Conservation (phyloP, 441 rosid species). For the Croton setiger region DNA sequence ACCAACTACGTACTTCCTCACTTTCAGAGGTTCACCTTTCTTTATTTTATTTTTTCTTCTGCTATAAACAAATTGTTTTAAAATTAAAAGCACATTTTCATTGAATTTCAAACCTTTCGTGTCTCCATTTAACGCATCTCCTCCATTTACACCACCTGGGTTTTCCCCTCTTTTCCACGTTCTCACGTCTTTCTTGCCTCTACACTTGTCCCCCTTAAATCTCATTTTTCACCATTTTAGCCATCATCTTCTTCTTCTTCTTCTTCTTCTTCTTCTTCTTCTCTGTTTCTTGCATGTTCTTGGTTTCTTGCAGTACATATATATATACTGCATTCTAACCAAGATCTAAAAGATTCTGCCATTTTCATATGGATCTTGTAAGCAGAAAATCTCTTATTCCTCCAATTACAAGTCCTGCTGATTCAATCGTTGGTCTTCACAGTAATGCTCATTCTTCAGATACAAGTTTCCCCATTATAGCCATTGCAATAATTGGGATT, state of each 20-base stretch:
- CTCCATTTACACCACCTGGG: constrained; percentile 29
- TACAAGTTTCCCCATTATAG: constrained; percentile 71
- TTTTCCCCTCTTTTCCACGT: constrained; percentile 29
- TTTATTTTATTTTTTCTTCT: neutral
- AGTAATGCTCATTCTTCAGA: constrained; percentile 34
- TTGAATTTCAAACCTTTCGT: constrained; percentile 19
- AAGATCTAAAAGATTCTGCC: constrained; percentile 27
- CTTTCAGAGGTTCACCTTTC: neutral
- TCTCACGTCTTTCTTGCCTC: constrained; percentile 24
- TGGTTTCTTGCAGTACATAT: constrained; percentile 2
- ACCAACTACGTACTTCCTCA: constrained; percentile 26
- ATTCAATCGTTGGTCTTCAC: constrained; percentile 27
- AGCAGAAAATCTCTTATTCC: constrained; percentile 27
- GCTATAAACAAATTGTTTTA: neutral
- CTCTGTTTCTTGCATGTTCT: neutral
- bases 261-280: constrained; percentile 1
- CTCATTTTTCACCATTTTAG: neutral
- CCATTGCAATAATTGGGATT: constrained; percentile 71
- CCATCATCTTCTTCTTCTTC: constrained; percentile 8
- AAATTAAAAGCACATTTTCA: constrained; percentile 6
- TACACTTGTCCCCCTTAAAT: constrained; percentile 8
- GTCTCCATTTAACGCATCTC: constrained; percentile 15
- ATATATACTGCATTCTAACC: constrained; percentile 1
- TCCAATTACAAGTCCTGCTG: constrained; percentile 27
- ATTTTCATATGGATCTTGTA: constrained; percentile 43